A percentile compares a stretch with the other conserved stretches of the same genome.
Evolutionary conservation across 2,329 filamentous ascomycete species (phyloP).

Genomic region (Cercospora janseana): DNA sequence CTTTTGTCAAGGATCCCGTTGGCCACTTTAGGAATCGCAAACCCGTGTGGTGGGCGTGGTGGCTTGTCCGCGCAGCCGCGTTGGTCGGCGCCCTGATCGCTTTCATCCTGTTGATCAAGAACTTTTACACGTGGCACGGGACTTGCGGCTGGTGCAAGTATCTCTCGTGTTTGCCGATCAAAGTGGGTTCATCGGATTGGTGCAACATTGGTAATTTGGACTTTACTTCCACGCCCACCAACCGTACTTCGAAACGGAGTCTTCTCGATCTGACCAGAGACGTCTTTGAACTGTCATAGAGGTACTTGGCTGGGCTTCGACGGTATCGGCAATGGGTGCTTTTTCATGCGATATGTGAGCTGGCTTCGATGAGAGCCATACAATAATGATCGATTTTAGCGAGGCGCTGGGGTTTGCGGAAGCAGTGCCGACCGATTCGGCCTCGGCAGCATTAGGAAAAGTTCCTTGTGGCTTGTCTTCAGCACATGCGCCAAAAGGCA

Average conservation of each 20-base stretch:
- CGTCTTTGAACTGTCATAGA: conserved; percentile 15
- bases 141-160: conserved; percentile 93
- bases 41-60: conserved; percentile 96
- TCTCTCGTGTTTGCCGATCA: conserved; percentile 78
- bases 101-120: conserved; percentile 82
- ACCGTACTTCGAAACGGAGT: conserved; percentile 19
- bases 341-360: too few species aligned
- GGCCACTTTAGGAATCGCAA: conserved; percentile 91
- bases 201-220: conserved; percentile 54
- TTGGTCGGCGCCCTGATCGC: conserved; percentile 77
- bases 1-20: conserved; percentile 51
- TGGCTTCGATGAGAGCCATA: too few species aligned
- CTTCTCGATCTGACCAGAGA: conserved; percentile 20
- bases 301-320: too few species aligned
- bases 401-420: conserved; percentile 6
- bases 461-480: background rate
- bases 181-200: conserved; percentile 53
- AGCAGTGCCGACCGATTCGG: background rate
- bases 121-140: conserved; percentile 80
- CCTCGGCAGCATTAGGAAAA: background rate
- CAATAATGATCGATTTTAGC: conserved; percentile 6
- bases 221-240: conserved; percentile 32
- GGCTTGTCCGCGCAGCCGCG: conserved; percentile 76
- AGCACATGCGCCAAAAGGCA: background rate
- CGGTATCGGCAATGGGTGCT: too few species aligned